Conservation (phyloP, 768 basidiomycete genomes). For the Psilocybe subaeruginosa region DNA sequence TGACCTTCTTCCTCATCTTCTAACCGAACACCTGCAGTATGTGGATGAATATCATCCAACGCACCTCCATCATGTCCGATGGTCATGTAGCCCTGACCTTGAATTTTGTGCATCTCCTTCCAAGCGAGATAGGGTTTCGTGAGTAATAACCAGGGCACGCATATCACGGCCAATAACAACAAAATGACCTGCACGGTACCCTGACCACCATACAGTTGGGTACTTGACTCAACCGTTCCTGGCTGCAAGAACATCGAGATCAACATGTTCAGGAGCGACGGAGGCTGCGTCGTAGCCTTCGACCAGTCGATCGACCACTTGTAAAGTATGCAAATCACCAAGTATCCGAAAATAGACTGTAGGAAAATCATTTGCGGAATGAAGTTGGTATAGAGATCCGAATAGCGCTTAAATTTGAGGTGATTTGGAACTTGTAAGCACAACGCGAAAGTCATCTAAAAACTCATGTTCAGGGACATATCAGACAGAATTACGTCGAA, state of each 20-base stretch:
- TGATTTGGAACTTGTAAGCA: constrained; percentile 97
- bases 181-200: constrained; percentile 80
- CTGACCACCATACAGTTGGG: constrained; percentile 87
- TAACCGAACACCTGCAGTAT: constrained; percentile 61
- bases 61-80: constrained; percentile 58
- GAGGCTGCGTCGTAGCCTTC: constrained; percentile 66
- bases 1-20: constrained; percentile 83
- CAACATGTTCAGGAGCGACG: constrained; percentile 93
- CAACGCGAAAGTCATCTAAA: constrained; percentile 96
- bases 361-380: constrained; percentile 97
- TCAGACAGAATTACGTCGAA: not conserved
- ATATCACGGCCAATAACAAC: constrained; percentile 76
- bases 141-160: constrained; percentile 94
- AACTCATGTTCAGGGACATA: not conserved
- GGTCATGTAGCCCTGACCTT: constrained; percentile 83
- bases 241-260: constrained; percentile 96
- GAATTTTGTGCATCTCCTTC: constrained; percentile 86
- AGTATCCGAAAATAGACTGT: constrained; percentile 97
- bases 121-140: constrained; percentile 91
- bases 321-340: constrained; percentile 92
- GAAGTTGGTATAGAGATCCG: constrained; percentile 94
- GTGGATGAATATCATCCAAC: constrained; percentile 54
- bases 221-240: constrained; percentile 68
- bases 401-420: constrained; percentile 84
- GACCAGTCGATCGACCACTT: constrained; percentile 98